Evolutionary conservation across 139 green algal species (phyloP), one percentile per base, ranked within the genome.

Genomic region (Tetradesmus lagerheimii): DNA sequence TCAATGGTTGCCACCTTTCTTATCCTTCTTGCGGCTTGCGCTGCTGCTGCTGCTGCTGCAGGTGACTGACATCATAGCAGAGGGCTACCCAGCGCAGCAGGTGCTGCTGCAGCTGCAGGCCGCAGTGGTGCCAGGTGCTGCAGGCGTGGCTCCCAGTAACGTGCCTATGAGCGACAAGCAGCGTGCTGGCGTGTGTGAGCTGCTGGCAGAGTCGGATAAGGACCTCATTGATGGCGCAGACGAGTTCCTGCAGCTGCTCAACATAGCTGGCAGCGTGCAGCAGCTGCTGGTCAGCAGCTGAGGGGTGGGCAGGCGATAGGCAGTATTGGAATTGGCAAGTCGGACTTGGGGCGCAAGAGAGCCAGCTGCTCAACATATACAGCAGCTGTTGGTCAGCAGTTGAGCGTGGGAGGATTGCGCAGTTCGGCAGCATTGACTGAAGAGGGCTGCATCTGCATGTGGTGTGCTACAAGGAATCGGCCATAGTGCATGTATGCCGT

Each of bases 211-310:
- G 14, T 93, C 94, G 0, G 97, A 99, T 94, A 97, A 97, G 89
- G 85, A 75, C 41, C 91, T 99, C 31, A 90, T 95, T 64, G 96
- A 97, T 67, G 97, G 97, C 0, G 94, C 96, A 0, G 97, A 99
- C 91, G 97, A 98, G 93, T 93, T 93, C 77, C 77, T 99, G 90
- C 97, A 99, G 95, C 94, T 99, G 89, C 91, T 99, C 4, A 87
- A 94, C 64, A 93, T 97, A 20, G 93, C 92, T 35, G 93, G 91
- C 25, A 71, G 83, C 53, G 38, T 94, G 43, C 92, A 95, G 89
- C 31, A 79, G 71, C 71, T 79, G n/a, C 71, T 79, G 57, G 57
- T 71, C 57, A 71, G 83, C 83, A 64, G 20, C 38, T 80, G 50
- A 45, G 47, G 43, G n/a, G n/a, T n/a, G n/a, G n/a, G n/a, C n/a